Conservation (phyloP, 768 basidiomycete genomes). For the Sistotremastrum suecicum region DNA sequence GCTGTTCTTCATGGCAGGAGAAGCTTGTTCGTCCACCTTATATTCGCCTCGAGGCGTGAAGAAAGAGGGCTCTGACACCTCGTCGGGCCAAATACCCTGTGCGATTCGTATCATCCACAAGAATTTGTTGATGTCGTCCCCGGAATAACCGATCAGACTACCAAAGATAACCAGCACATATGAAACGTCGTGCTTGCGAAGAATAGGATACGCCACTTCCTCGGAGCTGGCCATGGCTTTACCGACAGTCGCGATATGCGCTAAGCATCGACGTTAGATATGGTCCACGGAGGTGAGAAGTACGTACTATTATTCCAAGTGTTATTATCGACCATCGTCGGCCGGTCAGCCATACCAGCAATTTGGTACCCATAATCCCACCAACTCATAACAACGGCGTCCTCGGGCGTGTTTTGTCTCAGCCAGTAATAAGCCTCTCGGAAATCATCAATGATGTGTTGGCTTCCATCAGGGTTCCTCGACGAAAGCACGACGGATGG, state of each 20-base stretch:
- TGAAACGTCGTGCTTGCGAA: slow-evolving; percentile 94
- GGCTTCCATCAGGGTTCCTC: slow-evolving; percentile 62
- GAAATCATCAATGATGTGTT: slow-evolving; percentile 97
- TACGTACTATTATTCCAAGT: slow-evolving; percentile 98
- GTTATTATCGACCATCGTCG: slow-evolving; percentile 96
- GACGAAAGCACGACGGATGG: slow-evolving; percentile 93
- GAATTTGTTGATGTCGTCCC: slow-evolving; percentile 99
- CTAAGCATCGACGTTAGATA: slow-evolving; percentile 22
- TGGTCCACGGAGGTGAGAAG: background rate
- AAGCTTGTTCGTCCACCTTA: slow-evolving; percentile 75
- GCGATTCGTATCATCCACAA: slow-evolving; percentile 96
- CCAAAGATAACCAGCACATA: slow-evolving; percentile 98
- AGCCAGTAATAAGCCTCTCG: slow-evolving; percentile 99
- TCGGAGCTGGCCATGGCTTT: slow-evolving; percentile 95
- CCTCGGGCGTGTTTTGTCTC: slow-evolving; percentile 83
- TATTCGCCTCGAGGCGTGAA: slow-evolving; percentile 92
- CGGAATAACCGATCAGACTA: slow-evolving; percentile 90
- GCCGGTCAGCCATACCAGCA: slow-evolving; percentile 95
- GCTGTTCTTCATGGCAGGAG: slow-evolving; percentile 81
- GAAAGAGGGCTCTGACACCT: slow-evolving; percentile 89
- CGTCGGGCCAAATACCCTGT: slow-evolving; percentile 96
- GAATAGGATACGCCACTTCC: slow-evolving; percentile 92
- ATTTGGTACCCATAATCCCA: slow-evolving; percentile 99
- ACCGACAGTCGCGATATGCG: slow-evolving; percentile 96
- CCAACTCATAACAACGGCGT: slow-evolving; percentile 96